Evolutionary conservation across 441 rosid species (phyloP).

Genomic region (Pelargonium cotyledonis): DNA sequence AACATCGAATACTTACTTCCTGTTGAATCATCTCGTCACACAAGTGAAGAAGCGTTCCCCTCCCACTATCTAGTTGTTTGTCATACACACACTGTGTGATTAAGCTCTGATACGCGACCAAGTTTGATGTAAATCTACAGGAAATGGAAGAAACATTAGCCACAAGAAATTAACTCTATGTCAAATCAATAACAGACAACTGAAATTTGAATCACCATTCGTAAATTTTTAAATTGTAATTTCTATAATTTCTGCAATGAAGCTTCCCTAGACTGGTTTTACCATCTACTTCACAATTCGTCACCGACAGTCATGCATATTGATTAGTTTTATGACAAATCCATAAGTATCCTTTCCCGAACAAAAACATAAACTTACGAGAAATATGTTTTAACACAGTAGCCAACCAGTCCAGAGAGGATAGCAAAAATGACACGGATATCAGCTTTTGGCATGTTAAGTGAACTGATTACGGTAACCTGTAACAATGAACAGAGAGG

Average conservation of each 20-base stretch:
- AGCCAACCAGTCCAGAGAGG: constrained; percentile 86
- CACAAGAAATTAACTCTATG: neutral
- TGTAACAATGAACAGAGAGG: constrained; percentile 24
- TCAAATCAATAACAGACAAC: constrained; percentile 6
- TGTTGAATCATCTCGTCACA: constrained; percentile 94
- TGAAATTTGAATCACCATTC: too few relatives aligned
- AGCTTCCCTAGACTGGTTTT: neutral
- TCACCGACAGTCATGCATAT: neutral
- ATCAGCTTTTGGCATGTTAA: constrained; percentile 79
- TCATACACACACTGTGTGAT: constrained; percentile 89
- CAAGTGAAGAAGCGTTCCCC: constrained; percentile 88
- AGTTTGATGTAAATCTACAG: constrained; percentile 66
- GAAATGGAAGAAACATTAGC: constrained; percentile 22
- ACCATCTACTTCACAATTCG: neutral
- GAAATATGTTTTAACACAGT: constrained; percentile 96
- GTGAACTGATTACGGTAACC: constrained; percentile 77
- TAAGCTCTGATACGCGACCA: constrained; percentile 83
- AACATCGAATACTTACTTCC: constrained; percentile 43
- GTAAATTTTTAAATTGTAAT: neutral
- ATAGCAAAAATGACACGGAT: constrained; percentile 83
- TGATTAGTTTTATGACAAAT: neutral
- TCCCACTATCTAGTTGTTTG: constrained; percentile 95
- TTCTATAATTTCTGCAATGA: neutral
- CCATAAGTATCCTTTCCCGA: constrained; percentile 2
- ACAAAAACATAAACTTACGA: constrained; percentile 54